phyloP scores from a whole-genome alignment of 2,329 filamentous ascomycete genomes.

The Triangularia setosa region DNA sequence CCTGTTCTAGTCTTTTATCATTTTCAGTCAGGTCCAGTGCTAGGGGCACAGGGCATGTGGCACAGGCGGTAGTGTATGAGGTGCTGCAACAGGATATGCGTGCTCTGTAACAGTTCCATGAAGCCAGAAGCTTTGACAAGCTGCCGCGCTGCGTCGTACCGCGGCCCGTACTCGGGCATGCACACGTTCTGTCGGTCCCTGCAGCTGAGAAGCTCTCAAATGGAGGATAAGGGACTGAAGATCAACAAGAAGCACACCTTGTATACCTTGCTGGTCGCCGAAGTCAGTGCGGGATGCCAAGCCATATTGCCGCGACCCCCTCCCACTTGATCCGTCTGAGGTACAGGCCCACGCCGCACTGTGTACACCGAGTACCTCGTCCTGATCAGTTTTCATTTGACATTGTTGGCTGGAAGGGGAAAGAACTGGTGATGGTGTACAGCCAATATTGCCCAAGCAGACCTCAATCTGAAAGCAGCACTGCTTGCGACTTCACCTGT shows the following conservation, averaged over 20 bases:
- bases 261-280: background rate
- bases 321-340: background rate
- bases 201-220: background rate
- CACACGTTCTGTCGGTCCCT: slow-evolving; percentile 1
- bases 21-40: background rate
- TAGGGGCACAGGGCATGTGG: background rate
- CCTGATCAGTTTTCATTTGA: background rate
- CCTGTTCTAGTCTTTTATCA: background rate
- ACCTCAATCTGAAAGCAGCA: background rate
- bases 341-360: background rate
- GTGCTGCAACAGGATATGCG: background rate
- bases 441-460: background rate
- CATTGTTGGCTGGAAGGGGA: background rate
- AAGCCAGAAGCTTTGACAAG: slow-evolving; percentile 1
- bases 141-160: slow-evolving; percentile 2
- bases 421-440: background rate
- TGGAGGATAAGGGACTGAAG: background rate
- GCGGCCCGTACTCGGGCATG: slow-evolving; percentile 7
- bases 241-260: too few species aligned
- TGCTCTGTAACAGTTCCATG: slow-evolving; percentile 2
- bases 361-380: background rate
- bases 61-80: background rate
- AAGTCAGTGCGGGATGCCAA: background rate
- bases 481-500: background rate
- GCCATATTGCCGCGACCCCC: background rate